These are phyloP conservation scores for Fusarium sp. DNA, from an alignment of 2,329 filamentous ascomycete species.

Conservation along the genomic window DNA sequence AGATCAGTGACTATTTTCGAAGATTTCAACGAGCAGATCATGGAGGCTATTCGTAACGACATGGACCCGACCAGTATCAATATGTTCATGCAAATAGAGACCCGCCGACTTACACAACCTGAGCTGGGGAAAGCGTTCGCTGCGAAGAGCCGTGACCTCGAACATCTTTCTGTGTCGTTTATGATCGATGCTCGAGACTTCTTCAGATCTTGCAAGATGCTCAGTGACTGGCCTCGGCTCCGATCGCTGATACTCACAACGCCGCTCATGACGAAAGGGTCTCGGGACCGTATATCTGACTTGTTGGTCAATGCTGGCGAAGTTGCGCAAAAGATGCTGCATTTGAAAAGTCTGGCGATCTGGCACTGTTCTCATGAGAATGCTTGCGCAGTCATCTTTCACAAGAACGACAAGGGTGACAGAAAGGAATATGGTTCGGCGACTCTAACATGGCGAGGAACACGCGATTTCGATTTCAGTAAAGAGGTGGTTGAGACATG, in stretches of 20 bases:
- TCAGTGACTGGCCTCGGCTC: neutral
- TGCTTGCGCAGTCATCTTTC: neutral
- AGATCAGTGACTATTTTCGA: neutral
- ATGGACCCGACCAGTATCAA: neutral
- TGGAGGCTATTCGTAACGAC: neutral
- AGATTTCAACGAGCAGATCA: neutral
- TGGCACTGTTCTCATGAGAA: neutral
- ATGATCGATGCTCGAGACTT: neutral
- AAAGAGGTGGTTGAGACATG: neutral
- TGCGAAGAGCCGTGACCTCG: neutral
- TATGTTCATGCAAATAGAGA: neutral
- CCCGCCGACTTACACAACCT: neutral
- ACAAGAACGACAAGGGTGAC: neutral
- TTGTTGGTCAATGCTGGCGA: neutral
- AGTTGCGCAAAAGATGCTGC: neutral
- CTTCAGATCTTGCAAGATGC: neutral
- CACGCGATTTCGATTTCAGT: conserved; percentile 2
- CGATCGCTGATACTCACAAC: neutral
- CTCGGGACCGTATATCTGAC: neutral
- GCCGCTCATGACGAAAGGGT: neutral
- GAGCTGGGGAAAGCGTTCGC: neutral
- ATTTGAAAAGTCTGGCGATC: neutral
- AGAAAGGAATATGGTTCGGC: neutral
- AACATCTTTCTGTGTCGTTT: neutral
- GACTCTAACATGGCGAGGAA: conserved; percentile 9